Base-by-base conservation (phyloP, 2,329 filamentous ascomycete genomes). In the Penicillium sp. region DNA sequence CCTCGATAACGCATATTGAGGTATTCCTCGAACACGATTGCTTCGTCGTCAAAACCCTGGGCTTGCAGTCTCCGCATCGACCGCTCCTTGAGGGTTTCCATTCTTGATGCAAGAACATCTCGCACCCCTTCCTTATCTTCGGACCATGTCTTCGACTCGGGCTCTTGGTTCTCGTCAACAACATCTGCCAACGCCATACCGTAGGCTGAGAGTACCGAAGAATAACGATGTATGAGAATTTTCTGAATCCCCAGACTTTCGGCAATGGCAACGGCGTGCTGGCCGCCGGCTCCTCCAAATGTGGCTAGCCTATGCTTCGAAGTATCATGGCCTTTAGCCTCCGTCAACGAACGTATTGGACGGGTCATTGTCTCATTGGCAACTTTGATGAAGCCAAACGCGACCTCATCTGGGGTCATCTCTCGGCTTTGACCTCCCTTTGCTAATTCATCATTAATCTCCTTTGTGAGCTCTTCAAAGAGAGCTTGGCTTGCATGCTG, bases 291-390 rank as follows among this genome's bases (percentile, higher is more conserved):
- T 43, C 92, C 92, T 38, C 92, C 92, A 75, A 96, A 96, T 0
- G 90, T 93, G 0, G 91, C 91, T 38, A 96, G 80, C 8, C 90
- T 80, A 71, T 96, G 92, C 66, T 89, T 91, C 1, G 90, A 91
- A 1, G 91, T 92, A 68, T 95, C 91, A 60, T 95, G 89, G 0
- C 92, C 92, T 72, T 92, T 90, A 13, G 91, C 92, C 71, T 96
- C 92, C 0, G 91, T 96, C 60, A 96, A 82, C n/a, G 89, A 91
- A 27, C 92, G 82, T 62, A 96, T 96, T 0, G 91, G 91, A 31
- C 91, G 79, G 4, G 90, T 92, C 92, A 96, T 96, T 13, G 90
- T 87, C 75, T 95, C 91, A 66, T 96, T 95, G 2, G 92, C 91
- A 47, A 96, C 91, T 13, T 91, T 90, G 70, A 96, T 81, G 70